A percentile compares a stretch with the other conserved stretches of the same genome.
phyloP scores from a whole-genome alignment of 2,329 filamentous ascomycete species.

The Sphaerulina populicola region DNA sequence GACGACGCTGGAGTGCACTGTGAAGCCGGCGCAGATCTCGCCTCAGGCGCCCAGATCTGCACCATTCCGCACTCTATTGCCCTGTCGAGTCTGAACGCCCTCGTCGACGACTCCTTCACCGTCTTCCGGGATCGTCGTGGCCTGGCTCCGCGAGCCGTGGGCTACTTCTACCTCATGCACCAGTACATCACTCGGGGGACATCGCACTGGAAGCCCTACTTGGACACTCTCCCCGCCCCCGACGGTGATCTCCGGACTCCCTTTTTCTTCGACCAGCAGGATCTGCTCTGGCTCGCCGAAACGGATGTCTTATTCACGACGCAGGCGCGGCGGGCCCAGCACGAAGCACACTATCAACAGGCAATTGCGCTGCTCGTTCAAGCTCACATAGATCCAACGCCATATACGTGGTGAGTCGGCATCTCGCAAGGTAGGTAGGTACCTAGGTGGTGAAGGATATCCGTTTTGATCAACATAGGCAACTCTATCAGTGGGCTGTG shows the following conservation, averaged over 20 bases:
- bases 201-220: conserved; percentile 35
- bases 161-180: conserved; percentile 33
- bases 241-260: conserved; percentile 29
- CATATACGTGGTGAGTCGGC: conserved; percentile 37
- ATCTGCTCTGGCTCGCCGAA: conserved; percentile 30
- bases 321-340: conserved; percentile 29
- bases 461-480: conserved; percentile 32
- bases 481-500: conserved; percentile 44
- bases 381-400: conserved; percentile 27
- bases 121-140: conserved; percentile 26
- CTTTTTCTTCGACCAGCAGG: conserved; percentile 31
- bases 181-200: conserved; percentile 29
- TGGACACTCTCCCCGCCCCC: conserved; percentile 31
- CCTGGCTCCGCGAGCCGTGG: conserved; percentile 28
- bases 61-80: conserved; percentile 30
- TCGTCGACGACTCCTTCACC: conserved; percentile 31
- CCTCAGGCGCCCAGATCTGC: conserved; percentile 19
- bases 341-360: conserved; percentile 33
- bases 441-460: conserved; percentile 15
- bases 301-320: conserved; percentile 32
- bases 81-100: conserved; percentile 33
- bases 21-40: conserved; percentile 18
- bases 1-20: conserved; percentile 26
- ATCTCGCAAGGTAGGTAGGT: conserved; percentile 25
- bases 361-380: conserved; percentile 29